Conservation (phyloP, 176 grass and related monocot genomes). For the Zizania latifolia region DNA sequence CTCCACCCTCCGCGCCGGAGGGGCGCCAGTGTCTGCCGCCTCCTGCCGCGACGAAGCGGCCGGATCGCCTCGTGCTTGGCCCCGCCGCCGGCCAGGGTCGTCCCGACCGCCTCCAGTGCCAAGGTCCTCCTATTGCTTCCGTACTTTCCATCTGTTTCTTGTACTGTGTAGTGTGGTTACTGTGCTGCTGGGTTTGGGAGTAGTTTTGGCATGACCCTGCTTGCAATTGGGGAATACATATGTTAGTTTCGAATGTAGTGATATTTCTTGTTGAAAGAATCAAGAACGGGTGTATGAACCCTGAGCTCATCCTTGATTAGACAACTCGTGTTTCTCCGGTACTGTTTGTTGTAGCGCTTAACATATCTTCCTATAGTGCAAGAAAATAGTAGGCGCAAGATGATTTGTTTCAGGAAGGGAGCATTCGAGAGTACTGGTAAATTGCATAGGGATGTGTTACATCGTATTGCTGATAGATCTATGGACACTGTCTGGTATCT, state of each 20-base stretch:
- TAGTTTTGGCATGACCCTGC: background rate
- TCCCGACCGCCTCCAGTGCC: slow-evolving; percentile 66
- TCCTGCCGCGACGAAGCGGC: background rate
- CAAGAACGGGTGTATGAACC: background rate
- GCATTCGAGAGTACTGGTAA: background rate
- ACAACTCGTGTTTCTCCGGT: background rate
- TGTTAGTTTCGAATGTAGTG: background rate
- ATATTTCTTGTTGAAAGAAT: background rate
- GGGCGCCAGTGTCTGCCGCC: slow-evolving; percentile 24
- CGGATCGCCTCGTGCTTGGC: slow-evolving; percentile 49
- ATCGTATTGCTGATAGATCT: background rate
- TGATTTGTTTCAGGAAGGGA: background rate
- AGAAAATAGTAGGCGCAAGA: too few species aligned
- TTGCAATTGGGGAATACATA: background rate
- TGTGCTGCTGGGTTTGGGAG: background rate
- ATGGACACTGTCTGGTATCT: background rate
- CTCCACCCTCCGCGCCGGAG: background rate
- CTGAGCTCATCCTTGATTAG: background rate
- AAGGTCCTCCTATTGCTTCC: slow-evolving; percentile 23
- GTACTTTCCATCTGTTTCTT: background rate
- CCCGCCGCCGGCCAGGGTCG: slow-evolving; percentile 58
- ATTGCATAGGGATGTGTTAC: background rate
- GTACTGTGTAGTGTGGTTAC: background rate
- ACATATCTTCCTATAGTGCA: background rate
- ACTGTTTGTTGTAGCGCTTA: background rate